These are phyloP conservation scores for Aegilops umbellulata DNA, from an alignment of 176 grass and related monocot genomes.

Conservation along the genomic window DNA sequence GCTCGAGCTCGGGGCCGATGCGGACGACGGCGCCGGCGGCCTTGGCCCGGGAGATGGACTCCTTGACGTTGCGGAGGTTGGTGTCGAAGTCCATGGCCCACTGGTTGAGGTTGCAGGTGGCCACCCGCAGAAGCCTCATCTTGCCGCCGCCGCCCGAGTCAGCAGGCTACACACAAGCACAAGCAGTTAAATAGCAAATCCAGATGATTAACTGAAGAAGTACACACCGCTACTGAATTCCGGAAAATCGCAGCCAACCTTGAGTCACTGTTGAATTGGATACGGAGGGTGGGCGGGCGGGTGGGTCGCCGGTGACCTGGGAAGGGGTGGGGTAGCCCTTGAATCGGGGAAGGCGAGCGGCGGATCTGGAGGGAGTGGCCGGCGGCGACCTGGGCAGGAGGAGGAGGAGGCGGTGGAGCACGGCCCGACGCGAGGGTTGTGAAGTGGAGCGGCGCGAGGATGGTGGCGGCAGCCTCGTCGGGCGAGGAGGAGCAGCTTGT, in stretches of 20 bases:
- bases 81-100: constrained; percentile 99
- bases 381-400: too few species aligned
- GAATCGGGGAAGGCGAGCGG: too few species aligned
- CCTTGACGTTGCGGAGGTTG: constrained; percentile 89
- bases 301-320: too few species aligned
- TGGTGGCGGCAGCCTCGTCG: too few species aligned
- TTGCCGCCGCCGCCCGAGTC: constrained; percentile 7
- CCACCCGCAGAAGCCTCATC: constrained; percentile 86
- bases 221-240: background rate
- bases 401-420: background rate
- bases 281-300: too few species aligned
- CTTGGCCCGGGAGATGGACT: constrained; percentile 74
- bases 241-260: background rate
- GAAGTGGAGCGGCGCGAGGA: background rate
- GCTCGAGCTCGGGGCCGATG: constrained; percentile 86
- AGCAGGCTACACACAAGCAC: background rate
- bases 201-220: background rate
- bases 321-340: too few species aligned
- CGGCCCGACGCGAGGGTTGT: background rate
- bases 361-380: background rate
- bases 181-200: background rate
- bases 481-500: background rate
- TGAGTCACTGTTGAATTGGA: background rate
- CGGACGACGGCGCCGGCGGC: constrained; percentile 57
- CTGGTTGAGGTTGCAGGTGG: constrained; percentile 95